Base-by-base conservation (phyloP, 2,329 filamentous ascomycete genomes). In the Venturia carpophila region DNA sequence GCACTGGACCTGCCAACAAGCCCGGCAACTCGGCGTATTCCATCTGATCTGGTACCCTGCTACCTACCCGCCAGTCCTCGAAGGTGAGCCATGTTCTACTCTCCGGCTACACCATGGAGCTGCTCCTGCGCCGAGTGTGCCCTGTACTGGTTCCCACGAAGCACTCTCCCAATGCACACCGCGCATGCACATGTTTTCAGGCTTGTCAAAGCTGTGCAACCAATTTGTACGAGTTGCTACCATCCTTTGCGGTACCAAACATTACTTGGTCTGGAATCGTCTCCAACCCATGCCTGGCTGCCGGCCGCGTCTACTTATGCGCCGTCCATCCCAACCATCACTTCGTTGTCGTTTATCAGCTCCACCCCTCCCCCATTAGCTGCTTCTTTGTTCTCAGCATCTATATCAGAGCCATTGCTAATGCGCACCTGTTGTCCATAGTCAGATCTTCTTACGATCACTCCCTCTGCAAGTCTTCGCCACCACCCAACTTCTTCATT, bases 221-320 rank as follows among this genome's bases (percentile, higher is more conserved):
- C 42, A 24, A 49, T 19, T n/a, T 45, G 62, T 55, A 34, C 62
- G 24, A 62, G 62, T 24, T 43, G 43, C 62, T 63, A n/a, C 47
- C 45, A 63, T 63, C 62, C 52, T 49, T 27, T 63, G 62, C 62
- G 15, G 41, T 42, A 63, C 62, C 43, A 34, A n/a, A 11, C 62
- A 17, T 39, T 45, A 21, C 37, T 43, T 45, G 60, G 60, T 61
- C 19, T 61, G 37, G 60, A 17, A 45, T 34, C 13, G 37, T 45
- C 27, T 15, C 27, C 60, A 17, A 39, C 37, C 56, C 37, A 41
- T 6, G n/a, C 41, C 58, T 42, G 11, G 37, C 19, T 21, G 19
- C 19, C 24, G 13, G 58, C 39, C 56, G 34, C n/a, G 21, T 13
- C 41, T 45, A 43, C 39, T 37, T 34, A 61, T 61, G 37, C 60